Evolutionary conservation across 164 flowering plant genomes (phyloP).

Genomic region (Amborella trichopoda): DNA sequence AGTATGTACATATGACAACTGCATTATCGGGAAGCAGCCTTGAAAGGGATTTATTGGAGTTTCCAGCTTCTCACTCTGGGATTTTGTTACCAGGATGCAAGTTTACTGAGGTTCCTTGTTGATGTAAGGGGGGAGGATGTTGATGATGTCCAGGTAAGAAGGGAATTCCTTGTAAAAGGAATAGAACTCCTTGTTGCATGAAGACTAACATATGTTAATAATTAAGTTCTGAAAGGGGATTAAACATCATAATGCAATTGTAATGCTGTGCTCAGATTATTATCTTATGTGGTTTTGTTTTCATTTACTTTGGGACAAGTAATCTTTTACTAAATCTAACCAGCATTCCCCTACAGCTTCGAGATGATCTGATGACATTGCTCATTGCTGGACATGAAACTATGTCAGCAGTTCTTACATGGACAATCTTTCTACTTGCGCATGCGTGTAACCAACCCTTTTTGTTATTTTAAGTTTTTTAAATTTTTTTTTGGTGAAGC

Average conservation of each 20-base stretch:
- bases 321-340: neutral
- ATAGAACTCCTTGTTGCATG: too few relatives aligned
- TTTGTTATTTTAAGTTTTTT: neutral
- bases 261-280: too few relatives aligned
- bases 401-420: constrained; percentile 97
- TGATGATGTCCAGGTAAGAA: constrained; percentile 79
- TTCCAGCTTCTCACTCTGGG: constrained; percentile 1
- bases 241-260: too few relatives aligned
- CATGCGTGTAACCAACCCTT: constrained; percentile 62
- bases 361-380: constrained; percentile 99
- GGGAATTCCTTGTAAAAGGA: too few relatives aligned
- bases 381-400: constrained; percentile 99
- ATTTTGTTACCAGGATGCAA: constrained; percentile 71
- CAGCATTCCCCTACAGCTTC: constrained; percentile 55
- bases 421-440: constrained; percentile 90
- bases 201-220: too few relatives aligned
- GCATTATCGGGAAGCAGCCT: too few relatives aligned
- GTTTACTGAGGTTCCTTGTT: constrained; percentile 87
- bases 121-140: constrained; percentile 97
- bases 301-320: neutral
- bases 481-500: neutral
- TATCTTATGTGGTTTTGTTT: neutral
- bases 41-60: too few relatives aligned
- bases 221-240: too few relatives aligned
- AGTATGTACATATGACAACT: too few relatives aligned